Conservation (phyloP, 2,329 filamentous ascomycete species). For the Exophiala sp. region DNA sequence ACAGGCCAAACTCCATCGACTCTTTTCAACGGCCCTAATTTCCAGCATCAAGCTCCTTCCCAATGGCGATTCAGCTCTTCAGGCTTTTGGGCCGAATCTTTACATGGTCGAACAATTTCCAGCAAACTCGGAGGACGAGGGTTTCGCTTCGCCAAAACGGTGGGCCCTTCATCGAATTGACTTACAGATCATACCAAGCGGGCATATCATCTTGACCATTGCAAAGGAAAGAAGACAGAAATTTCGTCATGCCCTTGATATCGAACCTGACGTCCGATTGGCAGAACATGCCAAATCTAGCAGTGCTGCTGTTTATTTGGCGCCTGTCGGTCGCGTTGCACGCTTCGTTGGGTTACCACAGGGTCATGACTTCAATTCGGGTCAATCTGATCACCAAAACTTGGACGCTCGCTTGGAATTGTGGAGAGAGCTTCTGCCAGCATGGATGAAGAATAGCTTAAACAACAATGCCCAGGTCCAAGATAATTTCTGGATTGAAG, state of each 20-base stretch:
- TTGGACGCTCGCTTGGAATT: slow-evolving; percentile 1
- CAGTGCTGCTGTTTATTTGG: slow-evolving; percentile 13
- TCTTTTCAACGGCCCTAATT: slow-evolving; percentile 26
- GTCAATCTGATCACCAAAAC: neutral
- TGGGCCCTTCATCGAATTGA: slow-evolving; percentile 23
- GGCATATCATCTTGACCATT: slow-evolving; percentile 24
- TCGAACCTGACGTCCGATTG: neutral
- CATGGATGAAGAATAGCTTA: slow-evolving; percentile 17
- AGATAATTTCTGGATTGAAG: slow-evolving; percentile 20
- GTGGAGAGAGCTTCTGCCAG: slow-evolving; percentile 20
- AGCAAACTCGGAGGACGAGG: slow-evolving; percentile 1
- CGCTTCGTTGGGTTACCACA: neutral
- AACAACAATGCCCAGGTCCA: slow-evolving; percentile 1
- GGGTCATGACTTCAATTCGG: neutral
- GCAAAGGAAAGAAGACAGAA: slow-evolving; percentile 9
- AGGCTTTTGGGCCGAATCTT: slow-evolving; percentile 17
- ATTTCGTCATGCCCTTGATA: slow-evolving; percentile 8
- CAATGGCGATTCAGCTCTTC: slow-evolving; percentile 13
- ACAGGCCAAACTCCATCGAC: slow-evolving; percentile 20
- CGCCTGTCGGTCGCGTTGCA: slow-evolving; percentile 16
- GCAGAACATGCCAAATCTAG: neutral
- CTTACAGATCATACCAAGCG: slow-evolving; percentile 22
- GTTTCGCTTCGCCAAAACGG: neutral
- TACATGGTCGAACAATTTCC: slow-evolving; percentile 15
- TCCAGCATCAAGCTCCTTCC: slow-evolving; percentile 24